phyloP scores from a whole-genome alignment of 495 filamentous ascomycete genomes.

The Hypoxylon trugodes region DNA sequence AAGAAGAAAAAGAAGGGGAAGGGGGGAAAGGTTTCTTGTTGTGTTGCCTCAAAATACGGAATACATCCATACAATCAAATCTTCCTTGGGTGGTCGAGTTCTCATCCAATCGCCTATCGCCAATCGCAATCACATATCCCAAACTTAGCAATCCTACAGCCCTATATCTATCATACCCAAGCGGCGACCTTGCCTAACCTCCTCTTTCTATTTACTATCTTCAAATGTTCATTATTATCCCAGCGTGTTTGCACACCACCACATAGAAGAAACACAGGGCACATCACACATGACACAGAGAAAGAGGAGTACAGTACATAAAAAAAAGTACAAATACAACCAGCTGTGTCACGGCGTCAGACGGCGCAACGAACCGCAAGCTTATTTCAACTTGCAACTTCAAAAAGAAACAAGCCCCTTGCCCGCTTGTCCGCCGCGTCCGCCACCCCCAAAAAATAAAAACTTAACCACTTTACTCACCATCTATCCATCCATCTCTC shows the following conservation, averaged over 20 bases:
- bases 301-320: too few relatives aligned
- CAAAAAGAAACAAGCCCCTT: conserved; percentile 6
- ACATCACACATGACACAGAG: too few relatives aligned
- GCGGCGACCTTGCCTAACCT: conserved; percentile 26
- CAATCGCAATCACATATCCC: conserved; percentile 38
- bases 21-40: conserved; percentile 32
- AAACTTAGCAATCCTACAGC: conserved; percentile 32
- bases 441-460: conserved; percentile 36
- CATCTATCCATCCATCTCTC: neutral
- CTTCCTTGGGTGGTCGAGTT: conserved; percentile 44
- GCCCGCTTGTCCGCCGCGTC: conserved; percentile 25
- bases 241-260: conserved; percentile 30
- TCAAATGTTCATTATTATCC: too few relatives aligned
- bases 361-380: conserved; percentile 33
- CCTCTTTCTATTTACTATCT: conserved; percentile 15
- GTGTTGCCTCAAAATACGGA: conserved; percentile 41
- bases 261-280: too few relatives aligned
- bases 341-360: conserved; percentile 42
- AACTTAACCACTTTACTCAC: neutral
- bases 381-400: conserved; percentile 41
- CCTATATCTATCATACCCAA: conserved; percentile 10
- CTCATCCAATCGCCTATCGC: conserved; percentile 42
- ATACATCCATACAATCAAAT: conserved; percentile 40
- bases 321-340: neutral
- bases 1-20: too few relatives aligned